Conservation (phyloP, 2,329 filamentous ascomycete genomes). For the Rachicladosporium sp. region DNA sequence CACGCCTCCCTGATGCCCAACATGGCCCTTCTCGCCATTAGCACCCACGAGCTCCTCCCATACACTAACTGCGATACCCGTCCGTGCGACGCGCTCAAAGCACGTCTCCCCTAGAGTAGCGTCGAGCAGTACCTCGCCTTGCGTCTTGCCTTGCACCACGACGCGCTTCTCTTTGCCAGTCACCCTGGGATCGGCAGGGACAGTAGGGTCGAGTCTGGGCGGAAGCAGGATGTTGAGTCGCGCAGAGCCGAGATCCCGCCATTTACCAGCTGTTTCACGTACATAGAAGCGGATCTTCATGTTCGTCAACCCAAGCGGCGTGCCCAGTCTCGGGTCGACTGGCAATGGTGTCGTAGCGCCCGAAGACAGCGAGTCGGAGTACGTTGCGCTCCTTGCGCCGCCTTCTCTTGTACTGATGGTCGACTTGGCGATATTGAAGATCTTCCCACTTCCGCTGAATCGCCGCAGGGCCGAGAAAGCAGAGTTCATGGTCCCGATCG, state of each 20-base stretch:
- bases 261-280: slow-evolving; percentile 62
- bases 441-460: slow-evolving; percentile 53
- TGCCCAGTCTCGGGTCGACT: slow-evolving; percentile 21
- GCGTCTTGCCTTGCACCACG: slow-evolving; percentile 60
- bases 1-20: slow-evolving; percentile 46
- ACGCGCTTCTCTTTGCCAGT: slow-evolving; percentile 69
- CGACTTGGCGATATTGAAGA: slow-evolving; percentile 75
- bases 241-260: slow-evolving; percentile 84
- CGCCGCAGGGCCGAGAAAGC: slow-evolving; percentile 68
- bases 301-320: slow-evolving; percentile 57
- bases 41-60: slow-evolving; percentile 50
- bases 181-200: slow-evolving; percentile 25
- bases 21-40: slow-evolving; percentile 47
- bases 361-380: slow-evolving; percentile 48
- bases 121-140: slow-evolving; percentile 60
- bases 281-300: slow-evolving; percentile 79
- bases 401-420: slow-evolving; percentile 51
- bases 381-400: slow-evolving; percentile 37
- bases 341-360: slow-evolving; percentile 28
- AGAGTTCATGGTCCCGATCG: slow-evolving; percentile 61
- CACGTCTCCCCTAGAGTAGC: slow-evolving; percentile 73
- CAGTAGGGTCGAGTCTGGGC: slow-evolving; percentile 28
- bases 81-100: slow-evolving; percentile 71
- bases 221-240: slow-evolving; percentile 69
- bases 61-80: slow-evolving; percentile 78